Percentiles rank a stretch among this genome's conserved stretches.
These are phyloP conservation scores for Fusarium robinianum DNA, from an alignment of 2,329 filamentous ascomycete species.

Conservation along the genomic window DNA sequence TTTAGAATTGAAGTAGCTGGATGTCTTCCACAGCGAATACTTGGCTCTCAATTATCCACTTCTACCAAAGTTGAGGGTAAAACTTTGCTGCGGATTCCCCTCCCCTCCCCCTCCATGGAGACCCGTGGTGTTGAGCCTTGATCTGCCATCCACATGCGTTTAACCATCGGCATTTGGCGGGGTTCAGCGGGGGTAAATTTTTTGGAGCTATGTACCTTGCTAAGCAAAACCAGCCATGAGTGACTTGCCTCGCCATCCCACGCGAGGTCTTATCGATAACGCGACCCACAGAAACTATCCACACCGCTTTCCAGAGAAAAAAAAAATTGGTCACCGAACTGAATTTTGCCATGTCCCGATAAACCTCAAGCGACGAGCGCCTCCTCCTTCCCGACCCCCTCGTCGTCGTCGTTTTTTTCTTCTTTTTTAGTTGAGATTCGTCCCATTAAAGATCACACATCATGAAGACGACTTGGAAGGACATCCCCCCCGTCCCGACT, in stretches of 20 bases:
- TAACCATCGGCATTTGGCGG: constrained; percentile 24
- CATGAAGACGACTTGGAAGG: constrained; percentile 70
- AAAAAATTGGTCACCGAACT: constrained; percentile 43
- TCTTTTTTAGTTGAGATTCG: constrained; percentile 5
- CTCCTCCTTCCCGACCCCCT: constrained; percentile 20
- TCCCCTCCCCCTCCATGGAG: too few relatives aligned
- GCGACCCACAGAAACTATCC: constrained; percentile 25
- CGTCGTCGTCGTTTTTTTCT: not conserved
- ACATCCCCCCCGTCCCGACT: constrained; percentile 86
- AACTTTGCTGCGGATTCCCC: constrained; percentile 32
- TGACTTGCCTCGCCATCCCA: constrained; percentile 16
- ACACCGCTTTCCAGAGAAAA: constrained; percentile 34
- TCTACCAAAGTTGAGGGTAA: constrained; percentile 11
- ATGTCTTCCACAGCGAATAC: not conserved
- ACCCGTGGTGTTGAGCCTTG: constrained; percentile 25
- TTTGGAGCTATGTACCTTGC: constrained; percentile 4
- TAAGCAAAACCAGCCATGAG: constrained; percentile 2
- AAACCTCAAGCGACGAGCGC: constrained; percentile 23
- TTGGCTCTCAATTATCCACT: not conserved
- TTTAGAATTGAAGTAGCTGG: constrained; percentile 5
- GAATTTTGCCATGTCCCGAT: constrained; percentile 32
- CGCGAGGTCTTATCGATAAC: constrained; percentile 34
- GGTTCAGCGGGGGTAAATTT: constrained; percentile 27
- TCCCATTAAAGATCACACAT: constrained; percentile 40
- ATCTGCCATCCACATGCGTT: constrained; percentile 18